Evolutionary conservation across 1,284 basidiomycete species (phyloP), one percentile per base, ranked within the genome.

Genomic region (Fistulinella cinereoalba): DNA sequence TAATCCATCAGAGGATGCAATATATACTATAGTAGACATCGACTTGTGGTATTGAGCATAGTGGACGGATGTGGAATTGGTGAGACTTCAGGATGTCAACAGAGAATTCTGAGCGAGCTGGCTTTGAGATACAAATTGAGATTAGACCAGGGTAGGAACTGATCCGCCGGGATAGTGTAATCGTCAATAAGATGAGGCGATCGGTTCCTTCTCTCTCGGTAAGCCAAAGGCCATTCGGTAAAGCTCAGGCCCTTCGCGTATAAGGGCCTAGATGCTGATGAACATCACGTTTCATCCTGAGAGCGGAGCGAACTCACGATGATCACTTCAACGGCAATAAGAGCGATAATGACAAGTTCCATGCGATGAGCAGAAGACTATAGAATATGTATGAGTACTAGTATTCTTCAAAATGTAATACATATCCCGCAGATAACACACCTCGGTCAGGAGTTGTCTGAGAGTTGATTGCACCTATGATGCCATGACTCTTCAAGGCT

Each of bases 271-370:
- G 41, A 34, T 7, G 47, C 7, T 78, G 76, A 52, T 81, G 79
- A 37, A 37, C 75, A 40, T n/a, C 38, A 41, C 21, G 6, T 29
- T 19, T 18, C 6, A 22, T 22, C 13, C 13, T 21, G 11, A 43
- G 39, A 4, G 13, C 16, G 6, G 16, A 21, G 13, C 41, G 40
- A 21, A 75, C 86, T 65, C 60, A 92, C 91, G 47, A 95, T 86
- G 53, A 91, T 74, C 21, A 93, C 92, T 65, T 95, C 92, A 8
- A 94, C 91, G 0, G 92, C 88, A 57, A 95, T 95, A 46, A 95
- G 82, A 0, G 79, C 75, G 53, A 95, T 95, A 58, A 95, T 95
- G 54, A 95, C 86, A 1, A 95, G 71, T 67, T 96, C 92, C 90
- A 96, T 93, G 5, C 87, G 79, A 58, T 94, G 90, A 1, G 76